phyloP scores from a whole-genome alignment of 2,329 filamentous ascomycete species.

The Monilinia laxa region DNA sequence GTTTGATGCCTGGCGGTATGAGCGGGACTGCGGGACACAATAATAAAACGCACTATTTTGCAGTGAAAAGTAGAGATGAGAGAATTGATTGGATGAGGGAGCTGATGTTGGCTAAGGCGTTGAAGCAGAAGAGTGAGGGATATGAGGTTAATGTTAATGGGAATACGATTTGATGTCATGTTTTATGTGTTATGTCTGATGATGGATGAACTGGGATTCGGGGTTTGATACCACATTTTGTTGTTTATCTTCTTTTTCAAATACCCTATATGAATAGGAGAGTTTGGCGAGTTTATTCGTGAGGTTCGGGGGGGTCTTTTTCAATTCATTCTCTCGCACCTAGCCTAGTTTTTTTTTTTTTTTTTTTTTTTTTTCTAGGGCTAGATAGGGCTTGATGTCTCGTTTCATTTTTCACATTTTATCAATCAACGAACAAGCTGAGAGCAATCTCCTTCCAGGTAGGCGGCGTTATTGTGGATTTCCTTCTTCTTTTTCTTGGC shows the following conservation, averaged over 20 bases:
- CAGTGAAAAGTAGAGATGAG: conserved; percentile 81
- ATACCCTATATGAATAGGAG: neutral
- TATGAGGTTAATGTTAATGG: conserved; percentile 82
- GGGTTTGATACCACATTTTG: conserved; percentile 18
- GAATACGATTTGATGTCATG: conserved; percentile 59
- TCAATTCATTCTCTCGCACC: neutral
- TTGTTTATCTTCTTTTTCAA: neutral
- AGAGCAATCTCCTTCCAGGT: conserved; percentile 11
- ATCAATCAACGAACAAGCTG: neutral
- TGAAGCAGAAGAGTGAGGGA: conserved; percentile 79
- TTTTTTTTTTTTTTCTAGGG: neutral
- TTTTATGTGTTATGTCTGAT: neutral
- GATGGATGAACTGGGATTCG: neutral
- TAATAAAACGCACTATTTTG: conserved; percentile 90
- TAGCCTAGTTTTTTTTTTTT: neutral
- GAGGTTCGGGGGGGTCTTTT: neutral
- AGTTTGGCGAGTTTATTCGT: neutral
- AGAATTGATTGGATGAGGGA: conserved; percentile 97
- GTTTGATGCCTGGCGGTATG: conserved; percentile 30
- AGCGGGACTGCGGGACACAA: conserved; percentile 45
- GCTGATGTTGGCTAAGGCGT: conserved; percentile 84
- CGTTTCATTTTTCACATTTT: neutral
- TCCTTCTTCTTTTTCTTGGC: neutral
- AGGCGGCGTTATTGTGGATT: neutral
- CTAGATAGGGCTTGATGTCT: neutral